Conservation (phyloP, 2,329 filamentous ascomycete genomes). For the Fusarium stilboides region DNA sequence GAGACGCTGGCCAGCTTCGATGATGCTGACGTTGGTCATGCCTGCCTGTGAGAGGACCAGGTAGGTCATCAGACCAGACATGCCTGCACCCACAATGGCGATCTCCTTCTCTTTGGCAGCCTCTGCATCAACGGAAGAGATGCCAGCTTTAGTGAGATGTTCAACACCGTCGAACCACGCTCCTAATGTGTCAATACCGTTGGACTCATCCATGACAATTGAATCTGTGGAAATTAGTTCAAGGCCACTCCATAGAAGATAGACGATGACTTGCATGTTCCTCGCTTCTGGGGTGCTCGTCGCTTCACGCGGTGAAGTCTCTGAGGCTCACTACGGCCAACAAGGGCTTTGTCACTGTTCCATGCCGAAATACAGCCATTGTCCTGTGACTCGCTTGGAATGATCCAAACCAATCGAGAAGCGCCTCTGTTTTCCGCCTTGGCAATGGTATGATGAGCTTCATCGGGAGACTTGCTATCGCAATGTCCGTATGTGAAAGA, state of each 20-base stretch:
- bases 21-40: constrained; percentile 24
- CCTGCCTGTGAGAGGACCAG: constrained; percentile 12
- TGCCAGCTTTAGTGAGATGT: background rate
- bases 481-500: constrained; percentile 17
- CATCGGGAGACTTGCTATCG: background rate
- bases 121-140: background rate
- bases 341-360: background rate
- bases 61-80: constrained; percentile 13
- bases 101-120: constrained; percentile 14
- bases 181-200: constrained; percentile 2
- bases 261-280: fast-evolving
- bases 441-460: constrained; percentile 20
- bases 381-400: background rate
- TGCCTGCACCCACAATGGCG: constrained; percentile 6
- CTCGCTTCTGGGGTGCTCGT: constrained; percentile 2
- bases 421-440: background rate
- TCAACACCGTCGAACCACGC: constrained; percentile 18
- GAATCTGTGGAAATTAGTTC: background rate
- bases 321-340: background rate
- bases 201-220: background rate
- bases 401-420: constrained; percentile 12
- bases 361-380: constrained; percentile 15
- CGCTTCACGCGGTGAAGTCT: constrained; percentile 5
- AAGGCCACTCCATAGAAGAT: fast-evolving
- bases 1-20: constrained; percentile 9